Evolutionary conservation across 345 rosid species (phyloP).

Genomic region (Ailanthus altissimus): DNA sequence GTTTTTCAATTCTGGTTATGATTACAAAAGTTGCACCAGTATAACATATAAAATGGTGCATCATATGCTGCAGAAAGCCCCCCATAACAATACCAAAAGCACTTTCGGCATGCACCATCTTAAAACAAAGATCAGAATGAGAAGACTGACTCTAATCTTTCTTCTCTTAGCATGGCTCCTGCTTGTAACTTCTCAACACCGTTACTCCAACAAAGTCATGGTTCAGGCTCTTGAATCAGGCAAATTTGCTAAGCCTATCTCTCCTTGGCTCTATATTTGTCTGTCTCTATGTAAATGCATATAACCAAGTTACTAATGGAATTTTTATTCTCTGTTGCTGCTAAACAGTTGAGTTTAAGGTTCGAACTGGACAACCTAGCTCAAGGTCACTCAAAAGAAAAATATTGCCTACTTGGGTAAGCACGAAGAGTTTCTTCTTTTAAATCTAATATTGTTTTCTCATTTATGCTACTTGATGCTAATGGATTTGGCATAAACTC

Average conservation of each 20-base stretch:
- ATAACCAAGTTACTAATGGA: not conserved
- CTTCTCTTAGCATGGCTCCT: constrained; percentile 45
- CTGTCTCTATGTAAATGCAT: not conserved
- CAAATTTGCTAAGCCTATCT: constrained; percentile 22
- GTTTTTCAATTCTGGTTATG: constrained; percentile 42
- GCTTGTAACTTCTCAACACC: constrained; percentile 30
- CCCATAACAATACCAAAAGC: constrained; percentile 11
- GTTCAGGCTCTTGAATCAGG: constrained; percentile 54
- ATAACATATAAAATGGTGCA: constrained; percentile 10
- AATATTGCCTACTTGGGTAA: constrained; percentile 39
- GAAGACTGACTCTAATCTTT: constrained; percentile 23
- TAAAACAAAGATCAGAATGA: constrained; percentile 48
- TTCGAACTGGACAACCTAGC: constrained; percentile 29
- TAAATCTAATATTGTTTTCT: not conserved
- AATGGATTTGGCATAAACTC: not conserved
- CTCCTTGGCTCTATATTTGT: not conserved
- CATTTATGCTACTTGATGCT: not conserved
- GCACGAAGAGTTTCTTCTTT: constrained; percentile 15
- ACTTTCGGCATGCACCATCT: constrained; percentile 24
- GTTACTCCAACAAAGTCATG: constrained; percentile 19
- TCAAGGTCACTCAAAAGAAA: constrained; percentile 23
- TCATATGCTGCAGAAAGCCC: constrained; percentile 26
- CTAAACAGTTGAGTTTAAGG: constrained; percentile 35
- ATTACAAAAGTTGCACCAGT: constrained; percentile 27
- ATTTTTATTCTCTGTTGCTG: not conserved